Evolutionary conservation across 768 basidiomycete genomes (phyloP).

Genomic region (Panaeolus papilionaceus): DNA sequence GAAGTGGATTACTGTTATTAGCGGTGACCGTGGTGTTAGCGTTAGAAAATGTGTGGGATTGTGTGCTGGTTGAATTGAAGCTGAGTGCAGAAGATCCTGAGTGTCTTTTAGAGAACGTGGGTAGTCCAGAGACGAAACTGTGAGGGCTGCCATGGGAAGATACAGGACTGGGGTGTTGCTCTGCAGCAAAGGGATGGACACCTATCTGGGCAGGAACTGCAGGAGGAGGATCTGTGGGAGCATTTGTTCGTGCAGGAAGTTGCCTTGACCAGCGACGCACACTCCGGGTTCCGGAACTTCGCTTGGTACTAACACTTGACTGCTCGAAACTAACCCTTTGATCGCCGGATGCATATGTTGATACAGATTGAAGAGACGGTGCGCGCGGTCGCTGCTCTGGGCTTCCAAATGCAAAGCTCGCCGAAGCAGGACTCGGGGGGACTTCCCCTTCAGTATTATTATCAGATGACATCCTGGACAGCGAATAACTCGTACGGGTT

Average conservation of each 20-base stretch:
- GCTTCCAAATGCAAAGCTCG: constrained; percentile 41
- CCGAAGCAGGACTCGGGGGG: constrained; percentile 31
- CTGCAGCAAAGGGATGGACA: constrained; percentile 38
- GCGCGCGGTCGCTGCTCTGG: constrained; percentile 46
- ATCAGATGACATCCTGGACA: constrained; percentile 26
- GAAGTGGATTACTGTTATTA: constrained; percentile 16
- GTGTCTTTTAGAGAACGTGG: constrained; percentile 59
- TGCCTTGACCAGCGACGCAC: constrained; percentile 63
- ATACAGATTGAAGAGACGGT: constrained; percentile 51
- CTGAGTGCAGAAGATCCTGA: constrained; percentile 58
- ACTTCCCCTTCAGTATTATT: constrained; percentile 33
- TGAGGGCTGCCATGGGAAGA: constrained; percentile 47
- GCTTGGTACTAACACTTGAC: constrained; percentile 44
- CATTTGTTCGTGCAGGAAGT: constrained; percentile 57
- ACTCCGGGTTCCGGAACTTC: constrained; percentile 40
- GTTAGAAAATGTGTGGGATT: constrained; percentile 37
- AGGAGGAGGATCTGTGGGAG: constrained; percentile 67
- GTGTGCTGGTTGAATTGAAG: constrained; percentile 46
- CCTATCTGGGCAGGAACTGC: constrained; percentile 43
- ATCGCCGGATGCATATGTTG: constrained; percentile 50
- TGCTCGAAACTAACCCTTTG: constrained; percentile 39
- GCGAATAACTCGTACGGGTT: constrained; percentile 23
- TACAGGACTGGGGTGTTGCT: constrained; percentile 42
- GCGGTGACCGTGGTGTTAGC: constrained; percentile 20
- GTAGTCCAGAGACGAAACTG: constrained; percentile 51